These are phyloP conservation scores for Rhododendron kiyosumense DNA, from an alignment of 148 eudicot genomes.

Conservation along the genomic window DNA sequence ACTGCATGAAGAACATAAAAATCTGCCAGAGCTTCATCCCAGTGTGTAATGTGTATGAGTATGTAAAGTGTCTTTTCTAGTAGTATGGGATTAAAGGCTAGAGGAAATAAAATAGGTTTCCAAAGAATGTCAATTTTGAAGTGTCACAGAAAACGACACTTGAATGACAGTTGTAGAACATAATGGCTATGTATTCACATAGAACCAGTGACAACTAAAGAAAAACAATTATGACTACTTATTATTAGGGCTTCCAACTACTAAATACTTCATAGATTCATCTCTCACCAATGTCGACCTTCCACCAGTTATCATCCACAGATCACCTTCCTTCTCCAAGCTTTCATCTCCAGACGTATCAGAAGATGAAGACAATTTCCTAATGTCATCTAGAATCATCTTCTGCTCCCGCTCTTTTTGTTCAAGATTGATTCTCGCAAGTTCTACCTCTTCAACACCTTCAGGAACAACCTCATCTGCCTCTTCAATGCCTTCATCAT, in stretches of 20 bases:
- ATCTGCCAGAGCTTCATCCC: neutral
- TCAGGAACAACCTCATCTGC: constrained; percentile 98
- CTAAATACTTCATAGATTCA: constrained; percentile 15
- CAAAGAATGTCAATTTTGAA: neutral
- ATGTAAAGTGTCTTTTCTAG: neutral
- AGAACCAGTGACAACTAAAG: neutral
- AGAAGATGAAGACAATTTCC: constrained; percentile 47
- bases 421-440: constrained; percentile 81
- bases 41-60: neutral
- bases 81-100: neutral
- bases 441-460: constrained; percentile 97
- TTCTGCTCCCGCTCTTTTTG: constrained; percentile 68
- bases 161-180: neutral
- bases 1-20: neutral
- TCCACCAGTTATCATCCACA: constrained; percentile 83
- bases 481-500: constrained; percentile 90
- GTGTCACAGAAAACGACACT: neutral
- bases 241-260: neutral
- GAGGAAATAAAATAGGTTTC: neutral
- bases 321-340: constrained; percentile 51
- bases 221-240: neutral
- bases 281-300: constrained; percentile 65
- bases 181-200: neutral
- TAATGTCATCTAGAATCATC: constrained; percentile 71
- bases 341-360: constrained; percentile 51